phyloP scores from a whole-genome alignment of 495 filamentous ascomycete genomes.

The Neurospora sp. region DNA sequence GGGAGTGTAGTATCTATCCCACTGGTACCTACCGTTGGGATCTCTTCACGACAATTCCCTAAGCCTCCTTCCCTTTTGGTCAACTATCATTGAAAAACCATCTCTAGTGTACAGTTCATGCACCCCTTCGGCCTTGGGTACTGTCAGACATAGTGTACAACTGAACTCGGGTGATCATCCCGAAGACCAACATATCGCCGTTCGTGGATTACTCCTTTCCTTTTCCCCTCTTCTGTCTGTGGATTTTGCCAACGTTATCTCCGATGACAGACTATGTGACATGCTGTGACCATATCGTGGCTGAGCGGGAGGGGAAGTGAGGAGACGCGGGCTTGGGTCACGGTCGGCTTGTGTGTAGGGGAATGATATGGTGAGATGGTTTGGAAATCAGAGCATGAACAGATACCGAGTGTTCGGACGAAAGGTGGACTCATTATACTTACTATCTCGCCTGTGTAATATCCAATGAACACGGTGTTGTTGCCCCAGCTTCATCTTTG shows the following conservation, averaged over 20 bases:
- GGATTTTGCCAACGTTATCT: neutral
- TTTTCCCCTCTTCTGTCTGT: too few relatives aligned
- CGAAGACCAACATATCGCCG: neutral
- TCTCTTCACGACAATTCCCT: neutral
- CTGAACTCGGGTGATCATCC: neutral
- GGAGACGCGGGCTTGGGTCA: neutral
- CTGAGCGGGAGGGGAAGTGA: neutral
- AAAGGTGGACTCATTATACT: too few relatives aligned
- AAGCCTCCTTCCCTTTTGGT: neutral
- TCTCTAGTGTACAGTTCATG: neutral
- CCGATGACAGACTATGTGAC: neutral
- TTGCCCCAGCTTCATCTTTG: too few relatives aligned
- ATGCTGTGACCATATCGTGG: neutral
- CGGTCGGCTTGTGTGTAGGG: neutral
- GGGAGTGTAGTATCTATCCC: neutral
- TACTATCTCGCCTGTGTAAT: too few relatives aligned
- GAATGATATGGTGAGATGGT: neutral
- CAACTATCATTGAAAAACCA: neutral
- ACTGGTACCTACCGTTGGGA: neutral
- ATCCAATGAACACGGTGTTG: too few relatives aligned
- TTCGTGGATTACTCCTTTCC: neutral
- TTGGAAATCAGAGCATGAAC: neutral
- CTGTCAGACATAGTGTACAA: neutral
- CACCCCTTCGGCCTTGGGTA: neutral
- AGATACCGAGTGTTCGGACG: neutral